phyloP scores from a whole-genome alignment of 208 protist species.

The Leishmania guyanensis region DNA sequence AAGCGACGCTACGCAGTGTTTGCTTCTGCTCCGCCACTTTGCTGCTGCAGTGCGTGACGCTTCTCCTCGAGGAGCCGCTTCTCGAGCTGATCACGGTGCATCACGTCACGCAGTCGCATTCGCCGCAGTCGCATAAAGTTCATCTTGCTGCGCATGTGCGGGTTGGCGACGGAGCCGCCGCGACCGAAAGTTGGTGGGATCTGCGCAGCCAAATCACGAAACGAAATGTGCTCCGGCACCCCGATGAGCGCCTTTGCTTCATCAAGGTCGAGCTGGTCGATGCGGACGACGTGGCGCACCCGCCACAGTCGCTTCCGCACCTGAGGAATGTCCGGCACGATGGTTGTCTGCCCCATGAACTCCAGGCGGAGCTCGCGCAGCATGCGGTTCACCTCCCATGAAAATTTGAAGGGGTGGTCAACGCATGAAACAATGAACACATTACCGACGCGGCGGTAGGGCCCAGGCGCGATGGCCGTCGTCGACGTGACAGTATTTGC shows the following conservation, averaged over 20 bases:
- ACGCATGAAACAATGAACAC: constrained; percentile 84
- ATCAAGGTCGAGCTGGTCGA: constrained; percentile 82
- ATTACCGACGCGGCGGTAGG: constrained; percentile 81
- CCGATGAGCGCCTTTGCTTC: constrained; percentile 81
- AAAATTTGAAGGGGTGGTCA: constrained; percentile 86
- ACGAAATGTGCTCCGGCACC: constrained; percentile 79
- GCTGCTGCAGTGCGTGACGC: constrained; percentile 25
- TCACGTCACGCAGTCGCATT: constrained; percentile 81
- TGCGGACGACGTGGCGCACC: constrained; percentile 69
- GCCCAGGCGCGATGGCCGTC: constrained; percentile 44
- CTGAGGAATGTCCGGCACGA: constrained; percentile 76
- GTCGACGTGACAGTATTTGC: constrained; percentile 6
- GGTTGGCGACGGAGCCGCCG: constrained; percentile 35
- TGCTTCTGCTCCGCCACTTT: background rate
- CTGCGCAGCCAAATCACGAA: constrained; percentile 67
- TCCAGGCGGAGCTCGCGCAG: constrained; percentile 83
- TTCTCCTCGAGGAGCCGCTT: constrained; percentile 44
- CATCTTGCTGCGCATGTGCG: constrained; percentile 64
- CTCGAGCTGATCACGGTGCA: constrained; percentile 80
- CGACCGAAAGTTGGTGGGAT: constrained; percentile 72
- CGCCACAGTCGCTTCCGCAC: constrained; percentile 81
- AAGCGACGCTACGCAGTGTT: no score
- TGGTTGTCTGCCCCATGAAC: constrained; percentile 82
- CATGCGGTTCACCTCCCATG: constrained; percentile 85
- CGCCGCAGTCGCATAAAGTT: constrained; percentile 85